These are phyloP conservation scores for Gracilaria domingensis DNA, from an alignment of 23 red algal species.

Conservation along the genomic window DNA sequence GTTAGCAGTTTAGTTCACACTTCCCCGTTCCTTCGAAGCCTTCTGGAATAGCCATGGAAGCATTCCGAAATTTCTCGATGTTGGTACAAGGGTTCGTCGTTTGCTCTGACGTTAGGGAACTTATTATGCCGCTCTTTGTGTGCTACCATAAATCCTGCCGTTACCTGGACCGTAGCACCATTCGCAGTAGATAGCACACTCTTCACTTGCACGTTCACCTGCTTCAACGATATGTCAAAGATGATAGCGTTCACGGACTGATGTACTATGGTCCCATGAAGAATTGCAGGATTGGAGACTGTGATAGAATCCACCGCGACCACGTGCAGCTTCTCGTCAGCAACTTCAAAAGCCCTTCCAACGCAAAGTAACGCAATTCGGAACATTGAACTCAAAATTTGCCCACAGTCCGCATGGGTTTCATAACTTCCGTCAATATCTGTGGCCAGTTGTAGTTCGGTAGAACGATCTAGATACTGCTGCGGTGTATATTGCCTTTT, in stretches of 20 bases:
- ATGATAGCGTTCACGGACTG: not conserved
- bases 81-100: not conserved
- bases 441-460: not conserved
- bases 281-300: not conserved
- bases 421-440: not conserved
- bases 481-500: not conserved
- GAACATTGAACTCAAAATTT: slow-evolving; percentile 44
- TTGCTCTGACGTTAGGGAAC: not conserved
- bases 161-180: not conserved
- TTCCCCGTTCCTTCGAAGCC: not conserved
- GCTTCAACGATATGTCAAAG: not conserved
- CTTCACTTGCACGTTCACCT: not conserved
- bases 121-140: not conserved
- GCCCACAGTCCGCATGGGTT: slow-evolving; percentile 13
- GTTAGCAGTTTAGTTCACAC: not conserved
- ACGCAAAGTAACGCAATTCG: slow-evolving; percentile 39
- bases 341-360: slow-evolving; percentile 5
- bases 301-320: not conserved
- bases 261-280: not conserved
- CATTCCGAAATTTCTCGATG: not conserved
- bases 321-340: slow-evolving; percentile 1
- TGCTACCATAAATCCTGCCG: not conserved
- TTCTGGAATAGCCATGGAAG: not conserved
- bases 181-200: not conserved
- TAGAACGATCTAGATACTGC: not conserved